Conservation (phyloP, 495 filamentous ascomycete genomes). For the Annulohypoxylon nitens region DNA sequence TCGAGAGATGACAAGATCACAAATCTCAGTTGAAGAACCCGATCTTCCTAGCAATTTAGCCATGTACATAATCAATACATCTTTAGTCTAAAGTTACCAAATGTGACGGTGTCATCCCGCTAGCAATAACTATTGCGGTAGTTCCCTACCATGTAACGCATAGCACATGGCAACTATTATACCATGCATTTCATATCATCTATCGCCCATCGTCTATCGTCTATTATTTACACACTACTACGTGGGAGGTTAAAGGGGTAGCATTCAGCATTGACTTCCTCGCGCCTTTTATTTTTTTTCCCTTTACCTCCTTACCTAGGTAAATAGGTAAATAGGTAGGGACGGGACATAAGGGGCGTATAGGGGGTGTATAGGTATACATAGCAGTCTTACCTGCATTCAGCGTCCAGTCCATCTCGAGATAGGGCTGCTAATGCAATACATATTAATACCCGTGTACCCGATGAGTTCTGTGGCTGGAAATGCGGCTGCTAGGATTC, state of each 20-base stretch:
- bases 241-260: slow-evolving; percentile 22
- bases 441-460: slow-evolving; percentile 31
- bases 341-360: neutral
- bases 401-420: slow-evolving; percentile 12
- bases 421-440: slow-evolving; percentile 40
- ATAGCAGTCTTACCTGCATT: slow-evolving; percentile 18
- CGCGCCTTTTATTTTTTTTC: neutral
- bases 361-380: slow-evolving; percentile 3
- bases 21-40: slow-evolving; percentile 9
- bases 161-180: slow-evolving; percentile 46
- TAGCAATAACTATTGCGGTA: slow-evolving; percentile 43
- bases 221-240: neutral
- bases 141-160: slow-evolving; percentile 48
- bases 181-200: slow-evolving; percentile 32
- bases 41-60: slow-evolving; percentile 8
- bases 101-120: slow-evolving; percentile 49
- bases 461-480: slow-evolving; percentile 35
- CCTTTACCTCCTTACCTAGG: neutral
- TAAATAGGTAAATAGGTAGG: neutral
- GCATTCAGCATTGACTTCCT: slow-evolving; percentile 29
- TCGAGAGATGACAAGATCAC: slow-evolving; percentile 11
- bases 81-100: slow-evolving; percentile 40
- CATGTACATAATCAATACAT: slow-evolving; percentile 44
- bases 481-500: slow-evolving; percentile 43
- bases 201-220: slow-evolving; percentile 15